Evolutionary conservation across 2,329 filamentous ascomycete genomes (phyloP), one percentile per base, ranked within the genome.

Genomic region (Chrysoporthe puriensis): DNA sequence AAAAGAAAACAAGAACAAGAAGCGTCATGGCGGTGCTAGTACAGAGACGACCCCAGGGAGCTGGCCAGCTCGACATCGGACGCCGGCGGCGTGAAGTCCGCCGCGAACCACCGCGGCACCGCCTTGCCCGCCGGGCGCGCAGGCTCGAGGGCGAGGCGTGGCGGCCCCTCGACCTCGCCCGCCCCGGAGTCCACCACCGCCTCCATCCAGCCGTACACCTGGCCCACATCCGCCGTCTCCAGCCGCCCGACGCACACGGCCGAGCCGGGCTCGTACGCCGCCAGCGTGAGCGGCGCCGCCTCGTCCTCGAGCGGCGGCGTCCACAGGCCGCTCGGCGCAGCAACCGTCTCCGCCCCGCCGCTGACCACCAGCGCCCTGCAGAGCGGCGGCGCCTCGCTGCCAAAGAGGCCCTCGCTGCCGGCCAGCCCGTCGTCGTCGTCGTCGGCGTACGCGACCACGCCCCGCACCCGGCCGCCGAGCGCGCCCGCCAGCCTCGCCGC

Each of bases 311-410:
- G 36, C n/a, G 44, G 67, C 16, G 59, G 67, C 36, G 46, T 63
- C 64, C 67, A 62, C 4, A 63, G 56, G 9, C 67, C 63, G 3
- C 50, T 21, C 54, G 67, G 50, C 60, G 50, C 9, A 1, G 34
- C 18, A 0, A n/a, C 14, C 0, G n/a, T 8, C 32, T 8, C 2
- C 4, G 40, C 36, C 5, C 59, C 26, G 16, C 63, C 68, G 48
- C 61, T 57, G 6, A 69, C 65, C 2, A 69, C 54, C 61, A 69
- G 32, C 6, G 59, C 21, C 52, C 61, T 59, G 50, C 62, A 64
- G 36, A 57, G 50, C n/a, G 62, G 50, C 21, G 40, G 36, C 21
- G 50, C 7, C 50, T 43, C 14, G 26, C 44, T n/a, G 26, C 21
- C 18, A 16, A 58, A 18, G 5, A 26, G 21, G 13, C 36, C 21